These are phyloP conservation scores for Coemansia sp. DNA, from an alignment of 192 early-diverging fungal species.

Conservation along the genomic window DNA sequence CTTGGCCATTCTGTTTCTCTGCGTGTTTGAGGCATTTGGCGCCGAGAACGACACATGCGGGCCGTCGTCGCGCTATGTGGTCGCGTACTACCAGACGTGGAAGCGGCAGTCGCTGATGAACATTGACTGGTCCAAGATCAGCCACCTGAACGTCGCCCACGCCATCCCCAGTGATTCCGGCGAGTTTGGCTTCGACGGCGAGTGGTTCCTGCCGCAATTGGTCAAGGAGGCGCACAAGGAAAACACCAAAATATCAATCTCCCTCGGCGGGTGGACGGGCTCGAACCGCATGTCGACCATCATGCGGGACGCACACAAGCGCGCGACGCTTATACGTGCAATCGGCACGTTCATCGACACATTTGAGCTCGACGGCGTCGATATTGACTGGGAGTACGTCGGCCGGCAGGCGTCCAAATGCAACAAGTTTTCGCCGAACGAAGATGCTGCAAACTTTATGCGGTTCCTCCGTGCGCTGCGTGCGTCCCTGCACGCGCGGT, in stretches of 20 bases:
- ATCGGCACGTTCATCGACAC: constrained; percentile 56
- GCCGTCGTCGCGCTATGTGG: constrained; percentile 46
- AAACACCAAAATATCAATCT: constrained; percentile 57
- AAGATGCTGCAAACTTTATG: constrained; percentile 45
- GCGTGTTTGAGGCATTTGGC: not conserved
- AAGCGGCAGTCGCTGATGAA: constrained; percentile 50
- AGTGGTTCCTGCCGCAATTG: constrained; percentile 55
- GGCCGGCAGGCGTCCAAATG: constrained; percentile 57
- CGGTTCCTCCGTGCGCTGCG: constrained; percentile 45
- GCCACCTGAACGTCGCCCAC: constrained; percentile 50
- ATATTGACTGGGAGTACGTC: constrained; percentile 68
- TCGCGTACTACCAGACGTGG: constrained; percentile 49
- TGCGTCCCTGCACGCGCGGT: constrained; percentile 28
- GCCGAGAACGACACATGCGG: constrained; percentile 16
- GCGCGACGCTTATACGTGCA: constrained; percentile 59
- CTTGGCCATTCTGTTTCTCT: not conserved
- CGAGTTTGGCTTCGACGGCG: constrained; percentile 51
- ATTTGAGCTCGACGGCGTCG: constrained; percentile 62
- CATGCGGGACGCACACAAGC: constrained; percentile 48
- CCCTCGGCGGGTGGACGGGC: constrained; percentile 76
- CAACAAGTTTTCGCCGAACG: constrained; percentile 46
- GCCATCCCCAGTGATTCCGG: constrained; percentile 50
- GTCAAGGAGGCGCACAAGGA: constrained; percentile 46
- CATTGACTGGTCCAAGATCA: constrained; percentile 44
- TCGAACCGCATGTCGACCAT: constrained; percentile 63